Conservation (phyloP, 2,329 filamentous ascomycete species). For the Ophiostoma fasciatum region DNA sequence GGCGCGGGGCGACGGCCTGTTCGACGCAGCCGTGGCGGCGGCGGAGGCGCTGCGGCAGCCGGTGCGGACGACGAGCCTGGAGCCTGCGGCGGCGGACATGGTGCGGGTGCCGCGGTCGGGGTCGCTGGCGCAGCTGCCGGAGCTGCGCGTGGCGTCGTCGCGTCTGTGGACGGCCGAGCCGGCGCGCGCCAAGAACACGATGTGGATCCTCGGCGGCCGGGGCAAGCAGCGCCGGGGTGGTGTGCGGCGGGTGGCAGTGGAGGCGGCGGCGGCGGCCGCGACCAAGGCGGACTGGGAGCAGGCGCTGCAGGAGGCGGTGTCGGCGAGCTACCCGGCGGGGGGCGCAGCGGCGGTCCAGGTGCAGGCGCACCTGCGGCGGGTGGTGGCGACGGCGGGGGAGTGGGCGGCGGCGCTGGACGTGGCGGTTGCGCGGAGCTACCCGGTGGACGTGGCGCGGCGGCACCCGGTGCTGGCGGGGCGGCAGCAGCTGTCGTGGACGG, state of each 20-base stretch:
- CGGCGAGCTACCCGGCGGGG: slow-evolving; percentile 16
- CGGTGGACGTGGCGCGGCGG: slow-evolving; percentile 18
- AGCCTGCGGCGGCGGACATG: neutral
- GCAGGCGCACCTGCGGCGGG: slow-evolving; percentile 9
- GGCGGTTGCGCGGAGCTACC: slow-evolving; percentile 19
- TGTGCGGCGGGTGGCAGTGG: neutral
- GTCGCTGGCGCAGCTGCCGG: neutral
- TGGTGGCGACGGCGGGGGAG: slow-evolving; percentile 15
- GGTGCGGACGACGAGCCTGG: neutral
- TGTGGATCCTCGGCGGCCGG: no score
- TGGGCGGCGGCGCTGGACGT: slow-evolving; percentile 24
- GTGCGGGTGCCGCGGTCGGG: no score
- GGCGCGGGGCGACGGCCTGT: no score
- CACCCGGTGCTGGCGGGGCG: no score
- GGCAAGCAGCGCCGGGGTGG: no score
- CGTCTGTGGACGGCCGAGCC: neutral
- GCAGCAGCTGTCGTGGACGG: no score
- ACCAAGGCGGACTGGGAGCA: slow-evolving; percentile 22
- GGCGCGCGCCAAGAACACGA: neutral
- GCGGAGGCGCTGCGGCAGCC: neutral
- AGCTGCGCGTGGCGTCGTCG: neutral
- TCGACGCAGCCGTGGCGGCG: neutral
- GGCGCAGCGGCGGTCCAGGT: no score
- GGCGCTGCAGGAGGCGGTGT: slow-evolving; percentile 19
- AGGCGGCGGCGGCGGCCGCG: slow-evolving; percentile 9